Evolutionary conservation across 83 land plant genomes (phyloP).

Genomic region (Diphasiastrum complanatum): DNA sequence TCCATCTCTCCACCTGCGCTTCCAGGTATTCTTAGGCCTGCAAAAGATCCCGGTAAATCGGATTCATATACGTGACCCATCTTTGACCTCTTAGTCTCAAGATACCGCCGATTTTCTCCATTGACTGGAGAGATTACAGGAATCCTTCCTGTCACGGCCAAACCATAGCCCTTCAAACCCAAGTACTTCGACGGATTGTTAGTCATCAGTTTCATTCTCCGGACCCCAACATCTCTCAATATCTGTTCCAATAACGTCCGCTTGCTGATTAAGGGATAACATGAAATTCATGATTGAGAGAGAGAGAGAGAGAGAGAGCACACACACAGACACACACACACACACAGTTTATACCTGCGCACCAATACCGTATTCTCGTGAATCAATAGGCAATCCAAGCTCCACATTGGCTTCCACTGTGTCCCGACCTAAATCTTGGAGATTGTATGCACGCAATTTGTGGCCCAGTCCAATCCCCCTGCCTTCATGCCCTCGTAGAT

Average conservation of each 20-base stretch:
- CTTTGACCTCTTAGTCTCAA: slow-evolving; percentile 73
- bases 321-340: too few species aligned
- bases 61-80: slow-evolving; percentile 88
- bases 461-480: slow-evolving; percentile 98
- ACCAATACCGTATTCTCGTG: slow-evolving; percentile 96
- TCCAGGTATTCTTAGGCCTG: too few species aligned
- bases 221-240: slow-evolving; percentile 69
- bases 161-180: slow-evolving; percentile 79
- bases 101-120: slow-evolving; percentile 71
- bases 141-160: slow-evolving; percentile 61
- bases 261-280: background rate
- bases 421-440: slow-evolving; percentile 93
- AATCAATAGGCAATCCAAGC: slow-evolving; percentile 93
- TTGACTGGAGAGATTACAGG: slow-evolving; percentile 71
- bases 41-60: slow-evolving; percentile 58
- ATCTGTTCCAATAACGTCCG: slow-evolving; percentile 48
- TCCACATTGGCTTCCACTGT: slow-evolving; percentile 98
- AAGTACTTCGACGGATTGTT: slow-evolving; percentile 84
- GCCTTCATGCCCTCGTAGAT: slow-evolving; percentile 97
- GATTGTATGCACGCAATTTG: slow-evolving; percentile 88
- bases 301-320: too few species aligned
- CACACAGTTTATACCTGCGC: too few species aligned
- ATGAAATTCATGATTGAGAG: background rate
- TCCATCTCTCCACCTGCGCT: too few species aligned
- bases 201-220: slow-evolving; percentile 76